Percentiles rank a stretch among this genome's conserved stretches.
Evolutionary conservation across 495 filamentous ascomycete genomes (phyloP).

Genomic region (Podospora australis): DNA sequence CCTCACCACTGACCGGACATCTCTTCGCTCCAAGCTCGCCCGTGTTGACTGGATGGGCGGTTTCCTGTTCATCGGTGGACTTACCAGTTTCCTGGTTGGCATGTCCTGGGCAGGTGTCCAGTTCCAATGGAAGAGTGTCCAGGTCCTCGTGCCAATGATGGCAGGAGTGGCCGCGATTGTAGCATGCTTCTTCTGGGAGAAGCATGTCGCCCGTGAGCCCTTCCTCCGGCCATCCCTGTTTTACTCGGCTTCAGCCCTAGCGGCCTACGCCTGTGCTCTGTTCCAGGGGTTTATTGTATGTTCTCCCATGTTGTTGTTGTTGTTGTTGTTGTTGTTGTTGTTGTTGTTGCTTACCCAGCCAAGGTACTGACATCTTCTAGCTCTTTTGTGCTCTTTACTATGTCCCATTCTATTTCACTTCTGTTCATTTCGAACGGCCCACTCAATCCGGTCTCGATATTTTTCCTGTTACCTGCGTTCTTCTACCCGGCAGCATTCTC

Average conservation of each 20-base stretch:
- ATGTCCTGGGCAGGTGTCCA: constrained; percentile 54
- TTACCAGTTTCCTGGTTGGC: constrained; percentile 47
- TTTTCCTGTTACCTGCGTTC: constrained; percentile 24
- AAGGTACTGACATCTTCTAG: no score
- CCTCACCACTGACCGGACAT: constrained; percentile 25
- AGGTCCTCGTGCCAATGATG: constrained; percentile 42
- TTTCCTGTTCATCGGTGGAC: constrained; percentile 40
- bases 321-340: constrained; percentile 22
- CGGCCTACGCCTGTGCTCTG: constrained; percentile 26
- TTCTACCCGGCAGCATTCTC: constrained; percentile 36
- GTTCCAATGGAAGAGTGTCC: constrained; percentile 41
- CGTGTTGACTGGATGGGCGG: constrained; percentile 36
- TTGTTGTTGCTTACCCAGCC: no score
- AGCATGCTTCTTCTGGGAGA: constrained; percentile 33
- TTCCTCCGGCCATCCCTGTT: constrained; percentile 51
- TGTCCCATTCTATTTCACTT: constrained; percentile 59
- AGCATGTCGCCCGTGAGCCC: constrained; percentile 39
- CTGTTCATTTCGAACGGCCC: constrained; percentile 48
- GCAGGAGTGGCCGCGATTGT: constrained; percentile 31
- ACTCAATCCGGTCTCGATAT: constrained; percentile 45
- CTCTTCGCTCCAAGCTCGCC: constrained; percentile 25
- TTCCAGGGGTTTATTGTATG: constrained; percentile 34
- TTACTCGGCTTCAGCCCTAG: constrained; percentile 27
- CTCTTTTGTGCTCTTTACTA: constrained; percentile 47
- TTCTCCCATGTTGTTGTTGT: constrained; percentile 28